A percentile compares a stretch with the other conserved stretches of the same genome.
Conservation (phyloP, 2,329 filamentous ascomycete species). For the Phialocephala sp. region DNA sequence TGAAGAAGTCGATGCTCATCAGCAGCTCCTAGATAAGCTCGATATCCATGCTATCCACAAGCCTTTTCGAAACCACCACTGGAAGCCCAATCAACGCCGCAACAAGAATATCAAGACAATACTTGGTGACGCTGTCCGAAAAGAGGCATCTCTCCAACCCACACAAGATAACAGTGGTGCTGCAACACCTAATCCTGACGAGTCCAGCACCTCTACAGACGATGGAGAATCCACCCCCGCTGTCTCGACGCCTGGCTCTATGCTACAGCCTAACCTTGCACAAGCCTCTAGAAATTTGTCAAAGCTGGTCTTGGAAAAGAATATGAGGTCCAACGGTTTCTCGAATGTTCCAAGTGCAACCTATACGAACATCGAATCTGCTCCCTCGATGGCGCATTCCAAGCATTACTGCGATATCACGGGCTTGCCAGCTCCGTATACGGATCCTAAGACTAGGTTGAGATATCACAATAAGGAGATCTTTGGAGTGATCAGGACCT, state of each 20-base stretch:
- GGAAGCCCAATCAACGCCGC: constrained; percentile 91
- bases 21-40: constrained; percentile 85
- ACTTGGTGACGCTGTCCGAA: constrained; percentile 83
- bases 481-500: constrained; percentile 78
- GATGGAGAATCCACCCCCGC: constrained; percentile 54
- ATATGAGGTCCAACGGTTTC: constrained; percentile 53
- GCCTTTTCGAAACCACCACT: constrained; percentile 86
- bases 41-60: constrained; percentile 88
- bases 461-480: constrained; percentile 94
- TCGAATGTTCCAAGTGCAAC: constrained; percentile 71
- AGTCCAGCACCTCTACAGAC: constrained; percentile 58
- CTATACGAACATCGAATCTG: constrained; percentile 96
- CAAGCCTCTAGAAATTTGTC: constrained; percentile 87
- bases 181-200: constrained; percentile 66
- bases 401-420: constrained; percentile 97
- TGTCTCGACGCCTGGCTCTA: constrained; percentile 44
- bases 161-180: constrained; percentile 82
- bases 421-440: constrained; percentile 87
- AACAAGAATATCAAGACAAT: constrained; percentile 99
- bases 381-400: constrained; percentile 82
- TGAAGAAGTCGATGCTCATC: constrained; percentile 67
- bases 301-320: constrained; percentile 88
- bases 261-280: constrained; percentile 73
- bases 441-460: constrained; percentile 92
- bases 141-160: constrained; percentile 85